Evolutionary conservation across 2,329 filamentous ascomycete species (phyloP).

Genomic region (Epichloe bromicola): DNA sequence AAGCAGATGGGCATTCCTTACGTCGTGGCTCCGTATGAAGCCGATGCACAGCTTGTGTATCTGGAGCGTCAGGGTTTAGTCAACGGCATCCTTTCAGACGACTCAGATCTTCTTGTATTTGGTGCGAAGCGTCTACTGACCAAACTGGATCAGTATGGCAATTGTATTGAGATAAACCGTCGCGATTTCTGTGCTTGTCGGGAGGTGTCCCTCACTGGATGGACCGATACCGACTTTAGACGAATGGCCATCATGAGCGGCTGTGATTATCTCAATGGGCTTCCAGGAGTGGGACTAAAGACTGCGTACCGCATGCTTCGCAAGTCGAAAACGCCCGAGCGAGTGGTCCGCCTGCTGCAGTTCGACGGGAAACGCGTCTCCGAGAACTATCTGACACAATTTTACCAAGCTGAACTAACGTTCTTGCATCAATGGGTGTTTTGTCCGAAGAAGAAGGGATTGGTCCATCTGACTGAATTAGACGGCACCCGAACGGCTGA

Average conservation of each 20-base stretch:
- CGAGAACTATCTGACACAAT: conserved; percentile 65
- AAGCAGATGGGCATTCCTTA: conserved; percentile 72
- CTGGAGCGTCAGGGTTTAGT: conserved; percentile 77
- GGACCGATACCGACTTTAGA: conserved; percentile 83
- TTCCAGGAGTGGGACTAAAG: conserved; percentile 79
- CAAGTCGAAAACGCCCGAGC: conserved; percentile 79
- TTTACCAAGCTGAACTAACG: conserved; percentile 78
- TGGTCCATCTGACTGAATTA: conserved; percentile 65
- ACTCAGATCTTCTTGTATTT: conserved; percentile 92
- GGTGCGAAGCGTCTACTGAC: conserved; percentile 83
- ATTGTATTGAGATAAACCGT: conserved; percentile 84
- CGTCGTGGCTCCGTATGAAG: conserved; percentile 92
- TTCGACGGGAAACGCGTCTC: conserved; percentile 86
- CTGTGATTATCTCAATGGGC: conserved; percentile 84
- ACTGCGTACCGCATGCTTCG: conserved; percentile 84
- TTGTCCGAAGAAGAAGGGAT: conserved; percentile 55
- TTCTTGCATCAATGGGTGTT: conserved; percentile 94
- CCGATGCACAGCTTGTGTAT: conserved; percentile 92
- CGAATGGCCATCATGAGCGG: conserved; percentile 94
- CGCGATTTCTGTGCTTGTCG: conserved; percentile 78
- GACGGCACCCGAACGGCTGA: conserved; percentile 49
- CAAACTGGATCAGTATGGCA: conserved; percentile 87
- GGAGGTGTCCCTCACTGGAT: conserved; percentile 80
- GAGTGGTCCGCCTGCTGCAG: conserved; percentile 66
- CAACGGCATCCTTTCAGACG: conserved; percentile 82